A percentile compares a stretch with the other conserved stretches of the same genome.
These are phyloP conservation scores for Acanthamoeba polyphaga DNA, from an alignment of 208 protist species.

Conservation along the genomic window DNA sequence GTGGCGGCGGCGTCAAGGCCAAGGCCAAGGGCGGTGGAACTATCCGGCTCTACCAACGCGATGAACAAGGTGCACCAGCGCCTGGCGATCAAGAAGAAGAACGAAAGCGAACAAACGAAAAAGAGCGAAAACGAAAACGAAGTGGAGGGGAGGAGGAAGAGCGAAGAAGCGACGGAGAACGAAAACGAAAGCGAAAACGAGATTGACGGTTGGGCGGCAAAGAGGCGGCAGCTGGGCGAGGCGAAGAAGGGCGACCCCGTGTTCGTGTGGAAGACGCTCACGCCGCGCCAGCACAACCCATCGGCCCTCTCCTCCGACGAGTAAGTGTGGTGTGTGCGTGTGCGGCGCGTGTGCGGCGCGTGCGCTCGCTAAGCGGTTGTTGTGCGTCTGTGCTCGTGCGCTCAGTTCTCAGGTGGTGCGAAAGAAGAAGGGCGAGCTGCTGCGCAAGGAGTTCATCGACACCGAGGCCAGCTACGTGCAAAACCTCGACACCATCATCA, in stretches of 20 bases:
- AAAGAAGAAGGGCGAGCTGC: background rate
- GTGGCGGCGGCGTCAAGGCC: background rate
- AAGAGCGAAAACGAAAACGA: background rate
- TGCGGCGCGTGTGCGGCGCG: too few relatives aligned
- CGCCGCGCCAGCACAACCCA: background rate
- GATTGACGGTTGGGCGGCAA: background rate
- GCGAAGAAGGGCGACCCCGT: constrained; percentile 8
- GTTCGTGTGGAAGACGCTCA: constrained; percentile 50
- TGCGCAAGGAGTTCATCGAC: constrained; percentile 33
- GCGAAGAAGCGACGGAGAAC: background rate
- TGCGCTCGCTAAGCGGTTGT: too few relatives aligned
- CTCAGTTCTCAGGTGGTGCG: background rate
- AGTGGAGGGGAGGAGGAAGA: background rate
- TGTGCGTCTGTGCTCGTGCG: background rate
- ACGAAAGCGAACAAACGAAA: background rate
- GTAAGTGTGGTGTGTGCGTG: background rate
- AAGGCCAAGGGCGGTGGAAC: background rate
- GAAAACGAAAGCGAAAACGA: too few relatives aligned
- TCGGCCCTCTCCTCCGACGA: background rate
- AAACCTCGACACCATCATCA: constrained; percentile 20
- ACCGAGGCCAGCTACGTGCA: constrained; percentile 10
- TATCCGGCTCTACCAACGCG: background rate
- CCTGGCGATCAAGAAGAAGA: background rate
- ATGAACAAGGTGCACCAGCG: constrained; percentile 37
- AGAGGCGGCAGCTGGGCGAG: background rate